phyloP scores from a whole-genome alignment of 163 green algal species.

The Chloromonas sp. region DNA sequence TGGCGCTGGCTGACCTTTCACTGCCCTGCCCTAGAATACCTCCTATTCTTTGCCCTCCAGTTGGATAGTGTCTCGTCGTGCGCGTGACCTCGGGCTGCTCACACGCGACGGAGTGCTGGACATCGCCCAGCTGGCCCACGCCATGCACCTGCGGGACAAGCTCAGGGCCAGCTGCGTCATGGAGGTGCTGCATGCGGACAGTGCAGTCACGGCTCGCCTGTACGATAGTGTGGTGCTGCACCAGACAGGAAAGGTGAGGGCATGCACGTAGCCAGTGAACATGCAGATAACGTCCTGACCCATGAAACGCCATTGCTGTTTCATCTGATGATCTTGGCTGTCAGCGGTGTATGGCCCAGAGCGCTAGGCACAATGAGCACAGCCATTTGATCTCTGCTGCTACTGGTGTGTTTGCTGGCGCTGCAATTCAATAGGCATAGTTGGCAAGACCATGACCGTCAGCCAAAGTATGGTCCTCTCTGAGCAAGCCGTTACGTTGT shows the following conservation, averaged over 20 bases:
- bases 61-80: constrained; percentile 29
- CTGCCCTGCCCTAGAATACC: background rate
- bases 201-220: constrained; percentile 11
- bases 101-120: constrained; percentile 24
- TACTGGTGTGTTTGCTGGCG: too few relatives aligned
- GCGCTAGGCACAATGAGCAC: too few relatives aligned
- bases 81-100: constrained; percentile 31
- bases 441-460: too few relatives aligned
- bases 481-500: too few relatives aligned
- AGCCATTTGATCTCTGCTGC: too few relatives aligned
- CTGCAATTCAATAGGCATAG: too few relatives aligned
- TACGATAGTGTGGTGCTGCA: background rate
- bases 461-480: too few relatives aligned
- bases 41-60: background rate
- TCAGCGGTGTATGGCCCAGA: too few relatives aligned
- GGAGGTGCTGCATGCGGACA: constrained; percentile 21
- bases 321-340: too few relatives aligned
- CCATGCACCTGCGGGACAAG: constrained; percentile 10
- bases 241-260: background rate
- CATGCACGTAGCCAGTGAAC: background rate
- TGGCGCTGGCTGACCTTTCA: background rate
- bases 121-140: constrained; percentile 18
- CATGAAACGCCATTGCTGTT: too few relatives aligned
- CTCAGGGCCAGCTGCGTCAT: constrained; percentile 16
- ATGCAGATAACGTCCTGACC: background rate